Evolutionary conservation across 805 yeast genomes (phyloP), one percentile per base, ranked within the genome.

Genomic region (Sugiyamaella mastotermitis): DNA sequence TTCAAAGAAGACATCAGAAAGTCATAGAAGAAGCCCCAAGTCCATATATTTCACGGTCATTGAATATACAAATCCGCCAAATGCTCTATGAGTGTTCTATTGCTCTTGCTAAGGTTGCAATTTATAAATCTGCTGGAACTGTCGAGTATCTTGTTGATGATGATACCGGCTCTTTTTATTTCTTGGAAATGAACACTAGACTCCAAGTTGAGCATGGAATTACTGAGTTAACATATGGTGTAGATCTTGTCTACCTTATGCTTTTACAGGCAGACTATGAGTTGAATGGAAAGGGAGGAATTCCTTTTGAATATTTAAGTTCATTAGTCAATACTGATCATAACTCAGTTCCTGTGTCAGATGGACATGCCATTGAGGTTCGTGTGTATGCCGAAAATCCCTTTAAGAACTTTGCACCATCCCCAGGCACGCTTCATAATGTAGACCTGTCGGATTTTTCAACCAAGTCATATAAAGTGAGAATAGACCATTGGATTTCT

Each of bases 211-310:
- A 90, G 66, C 97, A 90, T 61, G 97, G 97, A 27, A 80, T 90
- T 52, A 90, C 97, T 19, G 97, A 90, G 64, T 69, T 78, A 76
- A 94, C 84, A 27, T 87, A 96, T 13, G 96, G 96, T 3, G 65
- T 88, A 39, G 97, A 90, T 62, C 68, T 90, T 46, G 97, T 90
- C 14, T 96, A 90, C 61, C 86, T 95, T 95, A 90, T 90, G 97
- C 66, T 90, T 47, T 46, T 71, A 50, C 83, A 88, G 57, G 96
- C 96, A 19, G 94, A 94, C 25, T 87, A 84, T 55, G 72, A 71
- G 49, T 79, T 96, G 3, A 94, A 95, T 5, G 84, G 23, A n/a
- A 13, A 31, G 14, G 5, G 3, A 10, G 34, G 34, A 31, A 31
- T 31, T 4, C 34, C 34, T 5, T 17, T 31, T 6, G 23, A 31